Conservation (phyloP, 2,329 filamentous ascomycete genomes). For the Colletotrichum sp. region DNA sequence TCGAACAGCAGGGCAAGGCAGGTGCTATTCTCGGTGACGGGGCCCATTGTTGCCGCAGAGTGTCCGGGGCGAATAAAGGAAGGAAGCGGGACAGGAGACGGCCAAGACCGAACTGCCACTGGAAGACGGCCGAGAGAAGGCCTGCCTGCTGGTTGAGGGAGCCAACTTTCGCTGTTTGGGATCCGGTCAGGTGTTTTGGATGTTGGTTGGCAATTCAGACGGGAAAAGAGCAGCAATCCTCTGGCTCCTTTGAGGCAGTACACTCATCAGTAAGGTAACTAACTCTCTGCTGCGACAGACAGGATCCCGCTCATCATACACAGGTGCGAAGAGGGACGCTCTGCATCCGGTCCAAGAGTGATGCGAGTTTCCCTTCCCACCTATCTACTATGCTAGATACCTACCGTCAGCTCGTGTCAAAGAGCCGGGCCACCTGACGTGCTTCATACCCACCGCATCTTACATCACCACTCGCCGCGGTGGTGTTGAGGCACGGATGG, state of each 20-base stretch:
- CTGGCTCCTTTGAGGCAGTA: background rate
- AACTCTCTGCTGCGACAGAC: background rate
- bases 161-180: background rate
- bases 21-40: background rate
- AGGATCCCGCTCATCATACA: background rate
- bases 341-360: background rate
- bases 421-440: slow-evolving; percentile 3
- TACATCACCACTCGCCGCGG: background rate
- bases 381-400: background rate
- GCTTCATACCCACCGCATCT: background rate
- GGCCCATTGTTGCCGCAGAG: background rate
- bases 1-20: background rate
- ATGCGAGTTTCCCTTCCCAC: background rate
- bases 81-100: background rate
- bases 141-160: background rate
- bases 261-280: background rate
- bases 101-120: background rate
- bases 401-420: background rate
- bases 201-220: background rate
- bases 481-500: slow-evolving; percentile 4
- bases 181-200: background rate
- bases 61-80: background rate
- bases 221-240: background rate
- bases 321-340: background rate
- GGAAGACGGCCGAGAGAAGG: background rate